Evolutionary conservation across 1,284 basidiomycete species (phyloP).

Genomic region (Fomitopsis pinicola): DNA sequence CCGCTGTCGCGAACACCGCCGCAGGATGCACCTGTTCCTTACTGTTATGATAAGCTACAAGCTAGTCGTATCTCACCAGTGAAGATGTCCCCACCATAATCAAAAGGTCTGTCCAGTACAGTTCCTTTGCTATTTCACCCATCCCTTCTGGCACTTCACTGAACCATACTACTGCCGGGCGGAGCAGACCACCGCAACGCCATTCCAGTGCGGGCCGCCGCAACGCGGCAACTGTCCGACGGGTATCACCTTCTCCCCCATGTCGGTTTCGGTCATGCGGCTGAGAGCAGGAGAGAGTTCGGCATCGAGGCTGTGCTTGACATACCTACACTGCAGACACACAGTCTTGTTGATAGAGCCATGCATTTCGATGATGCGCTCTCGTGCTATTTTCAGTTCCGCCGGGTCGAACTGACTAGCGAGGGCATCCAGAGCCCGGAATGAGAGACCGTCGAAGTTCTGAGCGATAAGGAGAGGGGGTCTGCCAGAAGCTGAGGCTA

Average conservation of each 20-base stretch:
- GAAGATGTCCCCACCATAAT: constrained; percentile 59
- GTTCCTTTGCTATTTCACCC: constrained; percentile 36
- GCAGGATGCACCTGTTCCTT: constrained; percentile 37
- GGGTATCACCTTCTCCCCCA: constrained; percentile 35
- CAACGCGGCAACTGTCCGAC: constrained; percentile 41
- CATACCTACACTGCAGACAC: not conserved
- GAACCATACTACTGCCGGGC: constrained; percentile 64
- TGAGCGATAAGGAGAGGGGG: not conserved
- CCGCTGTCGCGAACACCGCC: constrained; percentile 33
- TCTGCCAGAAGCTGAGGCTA: not conserved
- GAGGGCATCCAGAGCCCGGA: not conserved
- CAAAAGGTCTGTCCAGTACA: constrained; percentile 47
- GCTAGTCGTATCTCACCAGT: constrained; percentile 26
- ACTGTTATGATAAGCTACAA: not conserved
- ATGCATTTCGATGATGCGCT: not conserved
- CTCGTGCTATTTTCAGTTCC: not conserved
- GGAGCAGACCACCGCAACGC: constrained; percentile 41
- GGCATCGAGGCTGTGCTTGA: not conserved
- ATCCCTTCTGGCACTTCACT: constrained; percentile 43
- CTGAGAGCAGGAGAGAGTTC: constrained; percentile 18
- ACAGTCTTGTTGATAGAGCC: not conserved
- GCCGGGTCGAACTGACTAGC: not conserved
- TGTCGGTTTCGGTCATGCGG: constrained; percentile 39
- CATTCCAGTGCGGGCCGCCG: not conserved
- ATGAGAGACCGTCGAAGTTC: not conserved